Percentiles rank a stretch among this genome's conserved stretches.
phyloP scores from a whole-genome alignment of 192 early-diverging fungal genomes.

The Umbelopsis ramanniana region DNA sequence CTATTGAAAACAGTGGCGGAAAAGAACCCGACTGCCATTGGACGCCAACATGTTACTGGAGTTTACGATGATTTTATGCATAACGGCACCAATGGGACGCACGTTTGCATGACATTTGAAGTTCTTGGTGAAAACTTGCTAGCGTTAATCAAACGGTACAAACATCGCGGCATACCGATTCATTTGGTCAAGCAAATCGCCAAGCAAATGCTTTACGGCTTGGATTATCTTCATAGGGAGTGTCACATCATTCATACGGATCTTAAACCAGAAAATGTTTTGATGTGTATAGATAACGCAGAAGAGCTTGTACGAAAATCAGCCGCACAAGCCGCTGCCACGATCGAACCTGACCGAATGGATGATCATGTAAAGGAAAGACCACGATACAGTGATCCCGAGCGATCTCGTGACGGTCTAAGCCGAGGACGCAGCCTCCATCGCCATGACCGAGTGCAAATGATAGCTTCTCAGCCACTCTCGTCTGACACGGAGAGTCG shows the following conservation, averaged over 20 bases:
- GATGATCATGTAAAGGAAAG: slow-evolving; percentile 35
- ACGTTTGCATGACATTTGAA: slow-evolving; percentile 98
- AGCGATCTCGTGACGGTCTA: slow-evolving; percentile 26
- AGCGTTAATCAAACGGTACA: slow-evolving; percentile 83
- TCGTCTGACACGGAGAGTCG: slow-evolving; percentile 25
- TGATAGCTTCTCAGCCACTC: slow-evolving; percentile 36
- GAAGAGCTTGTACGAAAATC: slow-evolving; percentile 69
- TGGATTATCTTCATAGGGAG: slow-evolving; percentile 93
- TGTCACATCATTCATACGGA: slow-evolving; percentile 99
- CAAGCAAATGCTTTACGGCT: slow-evolving; percentile 86
- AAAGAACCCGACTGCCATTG: slow-evolving; percentile 60
- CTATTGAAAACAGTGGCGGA: slow-evolving; percentile 81
- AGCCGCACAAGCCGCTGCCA: slow-evolving; percentile 34
- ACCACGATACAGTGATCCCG: slow-evolving; percentile 23
- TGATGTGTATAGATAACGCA: slow-evolving; percentile 90
- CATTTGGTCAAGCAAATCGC: slow-evolving; percentile 89
- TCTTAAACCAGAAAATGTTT: slow-evolving; percentile 96
- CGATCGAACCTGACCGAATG: slow-evolving; percentile 29
- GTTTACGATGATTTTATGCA: slow-evolving; percentile 93
- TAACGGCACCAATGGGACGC: slow-evolving; percentile 85
- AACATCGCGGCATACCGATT: slow-evolving; percentile 82
- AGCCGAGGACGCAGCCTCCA: slow-evolving; percentile 26
- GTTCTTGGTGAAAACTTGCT: slow-evolving; percentile 95
- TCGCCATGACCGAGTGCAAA: slow-evolving; percentile 25
- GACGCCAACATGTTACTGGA: slow-evolving; percentile 77